Conservation (phyloP, 257 asterid species). For the Lavandula angustifolia region DNA sequence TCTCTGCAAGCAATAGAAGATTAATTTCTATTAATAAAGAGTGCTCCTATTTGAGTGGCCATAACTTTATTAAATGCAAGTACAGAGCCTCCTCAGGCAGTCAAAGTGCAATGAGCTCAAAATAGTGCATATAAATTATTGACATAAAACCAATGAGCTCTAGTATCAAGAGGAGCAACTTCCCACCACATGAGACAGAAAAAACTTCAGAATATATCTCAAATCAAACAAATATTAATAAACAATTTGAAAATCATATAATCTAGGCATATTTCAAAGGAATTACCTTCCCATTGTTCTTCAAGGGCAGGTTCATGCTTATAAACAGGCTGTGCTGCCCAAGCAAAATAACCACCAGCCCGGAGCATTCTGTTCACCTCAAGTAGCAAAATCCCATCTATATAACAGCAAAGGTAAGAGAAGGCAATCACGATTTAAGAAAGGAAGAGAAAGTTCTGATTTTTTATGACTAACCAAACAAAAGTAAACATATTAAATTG, state of each 20-base stretch:
- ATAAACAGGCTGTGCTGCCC: slow-evolving; percentile 99
- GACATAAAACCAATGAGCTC: neutral
- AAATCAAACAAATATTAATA: neutral
- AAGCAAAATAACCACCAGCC: slow-evolving; percentile 92
- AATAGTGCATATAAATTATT: slow-evolving; percentile 1
- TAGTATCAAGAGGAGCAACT: slow-evolving; percentile 6
- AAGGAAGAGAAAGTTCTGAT: slow-evolving; percentile 1
- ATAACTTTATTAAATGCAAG: slow-evolving; percentile 10
- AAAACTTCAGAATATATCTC: slow-evolving; percentile 4
- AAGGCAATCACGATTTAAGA: slow-evolving; percentile 22
- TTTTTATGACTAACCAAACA: slow-evolving; percentile 4
- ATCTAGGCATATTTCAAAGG: slow-evolving; percentile 14
- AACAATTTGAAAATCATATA: neutral
- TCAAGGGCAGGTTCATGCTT: slow-evolving; percentile 82
- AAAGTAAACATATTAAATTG: slow-evolving; percentile 5
- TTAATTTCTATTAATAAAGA: slow-evolving; percentile 23
- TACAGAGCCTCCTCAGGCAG: slow-evolving; percentile 22
- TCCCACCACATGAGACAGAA: slow-evolving; percentile 16
- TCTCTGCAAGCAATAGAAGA: slow-evolving; percentile 48
- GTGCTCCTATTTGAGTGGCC: neutral
- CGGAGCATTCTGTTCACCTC: slow-evolving; percentile 96
- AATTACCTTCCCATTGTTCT: slow-evolving; percentile 89
- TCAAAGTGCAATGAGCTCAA: slow-evolving; percentile 12
- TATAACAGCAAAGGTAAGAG: slow-evolving; percentile 25
- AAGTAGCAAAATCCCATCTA: slow-evolving; percentile 91